These are phyloP conservation scores for Talaromyces albobiverticillius DNA, from an alignment of 2,329 filamentous ascomycete species.

Conservation along the genomic window DNA sequence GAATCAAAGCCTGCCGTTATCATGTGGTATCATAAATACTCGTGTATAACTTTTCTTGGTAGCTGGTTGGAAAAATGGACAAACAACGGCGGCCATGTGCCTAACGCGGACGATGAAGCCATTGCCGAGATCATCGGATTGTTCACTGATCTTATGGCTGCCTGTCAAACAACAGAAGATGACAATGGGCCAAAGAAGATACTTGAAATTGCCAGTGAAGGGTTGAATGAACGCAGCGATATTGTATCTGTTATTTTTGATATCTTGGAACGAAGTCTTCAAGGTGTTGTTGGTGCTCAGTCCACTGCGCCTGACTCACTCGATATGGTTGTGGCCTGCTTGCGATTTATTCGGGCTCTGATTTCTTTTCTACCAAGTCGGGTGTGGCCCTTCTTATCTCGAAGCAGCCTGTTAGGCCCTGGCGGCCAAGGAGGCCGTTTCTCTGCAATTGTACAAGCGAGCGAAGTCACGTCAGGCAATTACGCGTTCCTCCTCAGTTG, in stretches of 20 bases:
- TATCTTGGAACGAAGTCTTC: constrained; percentile 69
- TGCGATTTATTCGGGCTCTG: constrained; percentile 75
- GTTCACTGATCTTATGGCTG: constrained; percentile 66
- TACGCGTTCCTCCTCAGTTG: constrained; percentile 76
- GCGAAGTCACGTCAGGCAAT: constrained; percentile 73
- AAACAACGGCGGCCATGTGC: constrained; percentile 49
- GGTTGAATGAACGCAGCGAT: constrained; percentile 54
- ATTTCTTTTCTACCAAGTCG: constrained; percentile 72
- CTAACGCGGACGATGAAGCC: constrained; percentile 57
- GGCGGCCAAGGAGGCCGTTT: constrained; percentile 75
- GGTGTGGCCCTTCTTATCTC: constrained; percentile 84
- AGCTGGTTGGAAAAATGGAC: constrained; percentile 57
- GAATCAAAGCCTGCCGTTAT: constrained; percentile 74
- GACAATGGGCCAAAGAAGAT: constrained; percentile 41
- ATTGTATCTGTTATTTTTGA: constrained; percentile 79
- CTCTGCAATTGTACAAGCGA: constrained; percentile 72
- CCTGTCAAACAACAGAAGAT: constrained; percentile 29
- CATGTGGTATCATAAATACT: constrained; percentile 72
- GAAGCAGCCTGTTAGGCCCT: constrained; percentile 74
- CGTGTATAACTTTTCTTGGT: constrained; percentile 74
- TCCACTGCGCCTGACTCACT: constrained; percentile 63
- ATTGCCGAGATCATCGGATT: constrained; percentile 72
- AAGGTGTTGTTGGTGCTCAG: constrained; percentile 51
- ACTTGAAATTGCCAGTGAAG: constrained; percentile 50
- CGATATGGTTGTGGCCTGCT: constrained; percentile 68